A percentile compares a stretch with the other conserved stretches of the same genome.
These are phyloP conservation scores for Bipolaris sorokiniana DNA, from an alignment of 2,329 filamentous ascomycete species.

Conservation along the genomic window DNA sequence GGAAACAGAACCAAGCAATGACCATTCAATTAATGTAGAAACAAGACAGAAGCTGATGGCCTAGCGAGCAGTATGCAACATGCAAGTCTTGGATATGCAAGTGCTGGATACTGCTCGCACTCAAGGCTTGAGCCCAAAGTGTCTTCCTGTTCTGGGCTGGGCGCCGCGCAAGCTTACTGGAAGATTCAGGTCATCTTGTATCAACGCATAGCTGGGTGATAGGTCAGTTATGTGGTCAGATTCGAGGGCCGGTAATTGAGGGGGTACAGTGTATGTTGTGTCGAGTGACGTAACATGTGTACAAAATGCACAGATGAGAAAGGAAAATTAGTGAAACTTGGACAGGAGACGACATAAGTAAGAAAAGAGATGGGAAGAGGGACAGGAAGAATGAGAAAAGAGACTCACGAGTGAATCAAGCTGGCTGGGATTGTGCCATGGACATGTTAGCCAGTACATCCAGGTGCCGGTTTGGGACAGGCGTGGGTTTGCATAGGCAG, in stretches of 20 bases:
- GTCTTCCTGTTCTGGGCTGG: background rate
- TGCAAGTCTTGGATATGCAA: background rate
- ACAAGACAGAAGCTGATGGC: background rate
- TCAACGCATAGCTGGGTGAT: background rate
- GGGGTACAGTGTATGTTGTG: conserved; percentile 1
- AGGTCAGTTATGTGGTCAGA: background rate
- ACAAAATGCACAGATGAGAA: background rate
- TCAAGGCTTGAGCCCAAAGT: background rate
- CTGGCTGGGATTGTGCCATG: background rate
- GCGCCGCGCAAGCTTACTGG: background rate
- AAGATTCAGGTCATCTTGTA: background rate
- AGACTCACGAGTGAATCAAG: background rate
- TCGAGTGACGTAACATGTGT: conserved; percentile 11
- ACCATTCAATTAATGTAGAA: background rate
- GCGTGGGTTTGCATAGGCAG: background rate
- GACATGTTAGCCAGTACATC: background rate
- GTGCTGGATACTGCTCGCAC: background rate
- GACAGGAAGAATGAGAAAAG: background rate
- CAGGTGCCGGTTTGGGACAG: conserved; percentile 4
- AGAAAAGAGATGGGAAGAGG: background rate
- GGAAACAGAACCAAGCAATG: background rate
- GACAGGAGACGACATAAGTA: background rate
- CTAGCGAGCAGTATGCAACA: background rate
- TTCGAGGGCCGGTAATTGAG: background rate
- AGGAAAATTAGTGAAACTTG: background rate